These are phyloP conservation scores for Pseudocercospora crystallina DNA, from an alignment of 2,329 filamentous ascomycete genomes.

Conservation along the genomic window DNA sequence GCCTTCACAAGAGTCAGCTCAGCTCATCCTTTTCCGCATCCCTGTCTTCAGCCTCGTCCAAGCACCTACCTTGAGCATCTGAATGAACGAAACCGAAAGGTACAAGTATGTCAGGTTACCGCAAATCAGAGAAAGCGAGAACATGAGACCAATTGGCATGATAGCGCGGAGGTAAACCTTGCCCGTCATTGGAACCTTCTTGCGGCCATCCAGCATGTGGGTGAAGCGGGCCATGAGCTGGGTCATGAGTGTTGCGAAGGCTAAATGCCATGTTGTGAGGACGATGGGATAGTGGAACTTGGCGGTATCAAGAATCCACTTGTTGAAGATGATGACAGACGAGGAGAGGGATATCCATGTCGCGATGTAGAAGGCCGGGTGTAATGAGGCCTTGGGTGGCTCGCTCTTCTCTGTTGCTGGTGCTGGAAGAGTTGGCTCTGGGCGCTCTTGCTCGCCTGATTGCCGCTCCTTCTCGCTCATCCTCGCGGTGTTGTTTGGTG, in stretches of 20 bases:
- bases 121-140: conserved; percentile 93
- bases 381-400: conserved; percentile 63
- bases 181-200: conserved; percentile 96
- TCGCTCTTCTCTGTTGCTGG: conserved; percentile 69
- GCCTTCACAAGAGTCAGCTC: conserved; percentile 55
- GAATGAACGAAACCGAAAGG: conserved; percentile 93
- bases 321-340: conserved; percentile 98
- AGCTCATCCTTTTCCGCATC: neutral
- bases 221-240: conserved; percentile 91
- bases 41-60: neutral
- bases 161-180: conserved; percentile 90
- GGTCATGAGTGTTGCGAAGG: conserved; percentile 91
- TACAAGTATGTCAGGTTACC: conserved; percentile 95
- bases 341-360: conserved; percentile 91
- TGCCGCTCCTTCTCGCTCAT: conserved; percentile 79
- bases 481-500: conserved; percentile 52
- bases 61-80: conserved; percentile 93
- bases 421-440: conserved; percentile 68
- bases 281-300: conserved; percentile 75
- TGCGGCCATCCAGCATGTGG: conserved; percentile 84
- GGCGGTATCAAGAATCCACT: conserved; percentile 87
- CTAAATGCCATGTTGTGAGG: conserved; percentile 92
- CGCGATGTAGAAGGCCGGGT: conserved; percentile 81
- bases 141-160: conserved; percentile 91
- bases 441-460: conserved; percentile 72